Base-by-base conservation (phyloP, 2,329 filamentous ascomycete genomes). In the Colletotrichum sansevieriae region DNA sequence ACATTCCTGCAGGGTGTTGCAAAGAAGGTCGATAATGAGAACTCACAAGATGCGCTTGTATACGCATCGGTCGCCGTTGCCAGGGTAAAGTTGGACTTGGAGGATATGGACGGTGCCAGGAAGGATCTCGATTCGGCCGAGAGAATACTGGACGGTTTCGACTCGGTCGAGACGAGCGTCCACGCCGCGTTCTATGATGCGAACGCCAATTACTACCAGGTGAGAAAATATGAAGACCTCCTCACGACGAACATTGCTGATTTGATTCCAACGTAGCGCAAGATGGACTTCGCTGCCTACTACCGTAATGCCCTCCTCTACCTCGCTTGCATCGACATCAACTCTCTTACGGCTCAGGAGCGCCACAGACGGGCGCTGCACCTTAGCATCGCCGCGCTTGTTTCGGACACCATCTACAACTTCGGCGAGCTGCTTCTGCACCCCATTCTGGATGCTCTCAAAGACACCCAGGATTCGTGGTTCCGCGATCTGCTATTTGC, bases 341-440 rank as follows among this genome's bases (percentile, higher is more conserved):
- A 90, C 68, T 87, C 92, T 63, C 86, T 99, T 66, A 86, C 90
- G 49, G 83, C 89, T 62, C 84, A 87, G 63, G 95, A 99, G 79
- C 91, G 93, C 75, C 91, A 91, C 78, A 88, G 87, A 68, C 91
- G 95, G 74, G 96, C 96, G 51, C 97, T 97, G 82, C 94, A 98
- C 79, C 90, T 99, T 71, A 92, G 92, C 76, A 91, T 98, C 62
- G 94, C 96, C 33, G 96, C 96, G 10, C 87, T 99, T 9, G 92
- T 98, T 44, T 98, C 95, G 58, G 93, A 95, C 76, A 93, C 90
- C 75, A 99, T 98, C 83, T 98, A 99, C 89, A 99, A 99, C 85
- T 99, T 99, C 75, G 96, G 96, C 80, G 96, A 99, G 85, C 91
- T 99, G n/a, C 89, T 99, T 37, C 88, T 99, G 73, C 96, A 99